Base-by-base conservation (phyloP, 768 basidiomycete species). In the Lepiota venenata region DNA sequence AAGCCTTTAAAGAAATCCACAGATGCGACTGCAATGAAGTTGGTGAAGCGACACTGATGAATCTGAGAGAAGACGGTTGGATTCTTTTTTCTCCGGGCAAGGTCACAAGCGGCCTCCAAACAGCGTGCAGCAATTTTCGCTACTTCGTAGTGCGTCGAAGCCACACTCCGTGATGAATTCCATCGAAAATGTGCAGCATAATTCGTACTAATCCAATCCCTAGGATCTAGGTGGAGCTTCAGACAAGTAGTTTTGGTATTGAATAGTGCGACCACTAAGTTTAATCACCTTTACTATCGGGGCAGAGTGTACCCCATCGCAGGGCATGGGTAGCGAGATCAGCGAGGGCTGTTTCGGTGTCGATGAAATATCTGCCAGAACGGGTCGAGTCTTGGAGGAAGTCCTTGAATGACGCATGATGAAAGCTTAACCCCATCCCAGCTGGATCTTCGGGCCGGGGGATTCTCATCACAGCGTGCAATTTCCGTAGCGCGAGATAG, bases 361-460 rank as follows among this genome's bases (percentile, higher is more conserved):
- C 18, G 7, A 45, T 15, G 2, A 18, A 18, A n/a, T 44, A 52
- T 18, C 25, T 37, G 2, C 51, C 35, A 7, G 51, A 45, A 16
- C 43, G 50, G 16, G 4, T 51, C 12, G 40, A 15, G 25, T 35
- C 27, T 3, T 11, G 37, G 5, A 51, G 50, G n/a, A 18, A 51
- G 16, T 43, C 50, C 29, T 35, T 6, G 32, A 51, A 51, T 15
- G 50, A 51, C 2, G 41, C 25, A 21, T 51, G 50, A 51, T 51
- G 29, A 10, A 51, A 42, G 9, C n/a, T 8, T n/a, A 43, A 6
- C 20, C 7, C 11, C 18, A 14, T 32, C 18, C 18, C 14, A 36
- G 12, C 22, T 10, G 32, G 4, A 32, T 11, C 8, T 9, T 32
- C 8, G 2, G 32, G 32, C 32, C 2, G 32, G 32, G 32, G 32